phyloP scores from a whole-genome alignment of 2,329 filamentous ascomycete species.

The Fusarium chaquense region DNA sequence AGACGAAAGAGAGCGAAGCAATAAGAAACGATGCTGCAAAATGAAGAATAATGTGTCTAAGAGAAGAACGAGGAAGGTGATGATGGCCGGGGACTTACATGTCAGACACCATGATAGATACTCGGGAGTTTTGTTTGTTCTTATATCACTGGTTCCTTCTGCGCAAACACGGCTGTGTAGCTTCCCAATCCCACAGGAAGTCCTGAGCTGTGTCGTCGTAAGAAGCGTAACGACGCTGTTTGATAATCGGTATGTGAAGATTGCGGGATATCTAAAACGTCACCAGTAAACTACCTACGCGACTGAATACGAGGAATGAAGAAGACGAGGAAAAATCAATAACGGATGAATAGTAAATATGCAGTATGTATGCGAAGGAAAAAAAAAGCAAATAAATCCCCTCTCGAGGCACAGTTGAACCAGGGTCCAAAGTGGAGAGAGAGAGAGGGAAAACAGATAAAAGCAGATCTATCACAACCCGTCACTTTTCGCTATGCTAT shows the following conservation, averaged over 20 bases:
- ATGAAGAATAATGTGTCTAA: not conserved
- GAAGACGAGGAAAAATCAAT: not conserved
- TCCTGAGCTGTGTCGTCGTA: conserved; percentile 5
- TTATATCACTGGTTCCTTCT: conserved; percentile 17
- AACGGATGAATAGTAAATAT: not conserved
- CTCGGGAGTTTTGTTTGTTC: conserved; percentile 28
- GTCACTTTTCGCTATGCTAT: not conserved
- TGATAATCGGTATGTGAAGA: not conserved
- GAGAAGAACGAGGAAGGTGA: not conserved
- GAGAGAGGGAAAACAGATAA: not conserved
- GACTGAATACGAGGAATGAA: not conserved
- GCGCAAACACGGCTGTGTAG: conserved; percentile 18
- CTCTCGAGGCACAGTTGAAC: not conserved
- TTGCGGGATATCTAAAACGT: conserved; percentile 2
- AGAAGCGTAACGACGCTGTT: conserved; percentile 3
- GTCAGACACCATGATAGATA: conserved; percentile 23
- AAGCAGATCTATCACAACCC: conserved; percentile 2
- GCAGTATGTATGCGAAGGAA: not conserved
- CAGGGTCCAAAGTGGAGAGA: conserved; percentile 8
- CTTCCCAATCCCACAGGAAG: conserved; percentile 3
- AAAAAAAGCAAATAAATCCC: conserved; percentile 2
- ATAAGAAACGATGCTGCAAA: not conserved
- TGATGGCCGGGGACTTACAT: conserved; percentile 27
- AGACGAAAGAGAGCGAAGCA: not conserved
- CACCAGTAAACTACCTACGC: conserved; percentile 1